phyloP scores from a whole-genome alignment of 225 moss, liverwort and hornwort genomes.

The Physcomitrellopsis africana region DNA sequence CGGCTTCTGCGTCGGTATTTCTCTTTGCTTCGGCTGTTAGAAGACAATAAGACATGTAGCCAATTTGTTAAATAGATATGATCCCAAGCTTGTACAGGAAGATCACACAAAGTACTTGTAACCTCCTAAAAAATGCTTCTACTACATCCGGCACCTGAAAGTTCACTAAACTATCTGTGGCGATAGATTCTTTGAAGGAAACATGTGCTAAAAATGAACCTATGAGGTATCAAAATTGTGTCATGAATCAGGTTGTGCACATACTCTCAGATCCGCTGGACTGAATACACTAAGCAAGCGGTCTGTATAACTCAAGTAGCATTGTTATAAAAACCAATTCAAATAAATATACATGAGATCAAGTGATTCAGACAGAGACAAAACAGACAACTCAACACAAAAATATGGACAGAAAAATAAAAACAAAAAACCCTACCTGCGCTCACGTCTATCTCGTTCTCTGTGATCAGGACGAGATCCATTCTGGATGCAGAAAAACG shows the following conservation, averaged over 20 bases:
- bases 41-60: background rate
- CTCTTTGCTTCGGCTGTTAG: conserved; percentile 76
- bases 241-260: background rate
- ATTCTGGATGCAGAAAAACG: conserved; percentile 47
- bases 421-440: conserved; percentile 33
- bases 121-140: background rate
- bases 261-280: background rate
- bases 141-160: background rate
- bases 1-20: conserved; percentile 59
- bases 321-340: background rate
- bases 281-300: background rate
- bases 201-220: background rate
- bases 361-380: conserved; percentile 1
- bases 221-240: background rate
- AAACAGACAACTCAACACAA: background rate
- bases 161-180: background rate
- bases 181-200: background rate
- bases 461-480: conserved; percentile 60
- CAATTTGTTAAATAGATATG: conserved; percentile 8
- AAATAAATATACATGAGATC: background rate
- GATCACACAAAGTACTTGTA: background rate
- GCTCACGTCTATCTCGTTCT: conserved; percentile 61
- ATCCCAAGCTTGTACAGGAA: conserved; percentile 1
- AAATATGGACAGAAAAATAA: background rate
- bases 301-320: too few species aligned